These are phyloP conservation scores for Plasmodium inui DNA, from an alignment of 169 alveolate species.

Conservation along the genomic window DNA sequence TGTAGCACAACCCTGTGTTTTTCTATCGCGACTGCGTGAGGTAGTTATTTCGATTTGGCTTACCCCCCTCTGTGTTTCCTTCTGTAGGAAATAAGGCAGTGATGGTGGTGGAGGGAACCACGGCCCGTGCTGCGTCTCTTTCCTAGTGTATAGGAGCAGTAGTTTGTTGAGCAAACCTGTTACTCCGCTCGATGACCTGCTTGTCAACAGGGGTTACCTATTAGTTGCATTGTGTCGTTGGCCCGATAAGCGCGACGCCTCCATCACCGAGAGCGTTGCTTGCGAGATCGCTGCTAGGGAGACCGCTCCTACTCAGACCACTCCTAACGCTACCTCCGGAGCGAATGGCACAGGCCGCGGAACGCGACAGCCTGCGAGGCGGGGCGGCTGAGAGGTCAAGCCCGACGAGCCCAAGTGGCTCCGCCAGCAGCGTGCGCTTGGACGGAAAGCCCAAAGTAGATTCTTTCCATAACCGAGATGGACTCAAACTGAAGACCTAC, in stretches of 20 bases:
- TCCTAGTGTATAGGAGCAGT: not conserved
- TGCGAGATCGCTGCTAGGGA: no score
- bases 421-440: not conserved
- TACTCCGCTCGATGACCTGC: not conserved
- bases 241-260: not conserved
- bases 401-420: not conserved
- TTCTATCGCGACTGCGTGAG: not conserved
- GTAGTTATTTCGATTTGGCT: not conserved
- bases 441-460: conserved; percentile 76
- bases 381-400: not conserved
- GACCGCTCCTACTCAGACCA: no score
- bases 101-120: not conserved
- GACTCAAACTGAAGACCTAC: conserved; percentile 78
- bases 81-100: not conserved
- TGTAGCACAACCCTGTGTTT: not conserved
- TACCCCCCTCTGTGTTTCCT: not conserved
- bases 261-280: no score
- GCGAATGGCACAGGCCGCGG: not conserved
- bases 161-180: not conserved
- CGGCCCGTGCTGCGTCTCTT: not conserved
- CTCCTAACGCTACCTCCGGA: not conserved
- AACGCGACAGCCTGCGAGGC: not conserved
- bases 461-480: conserved; percentile 79
- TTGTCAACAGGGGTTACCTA: not conserved
- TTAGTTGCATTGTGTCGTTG: not conserved